These are phyloP conservation scores for Cryptosporidium baileyi DNA, from an alignment of 169 alveolate species.

Conservation along the genomic window DNA sequence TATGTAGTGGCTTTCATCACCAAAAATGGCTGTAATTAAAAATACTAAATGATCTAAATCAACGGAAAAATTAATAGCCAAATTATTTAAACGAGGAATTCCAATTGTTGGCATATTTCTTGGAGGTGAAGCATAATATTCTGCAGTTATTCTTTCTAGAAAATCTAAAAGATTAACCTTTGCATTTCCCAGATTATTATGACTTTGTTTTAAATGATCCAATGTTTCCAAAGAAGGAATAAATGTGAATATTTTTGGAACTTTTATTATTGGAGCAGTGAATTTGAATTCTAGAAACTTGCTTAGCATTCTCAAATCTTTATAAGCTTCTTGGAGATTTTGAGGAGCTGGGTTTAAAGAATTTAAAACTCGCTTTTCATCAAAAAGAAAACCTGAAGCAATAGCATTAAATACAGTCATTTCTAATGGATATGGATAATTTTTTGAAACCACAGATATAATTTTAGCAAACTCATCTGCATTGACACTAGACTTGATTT, in stretches of 20 bases:
- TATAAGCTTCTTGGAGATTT: constrained; percentile 2
- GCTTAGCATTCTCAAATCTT: constrained; percentile 7
- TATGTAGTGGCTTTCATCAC: constrained; percentile 23
- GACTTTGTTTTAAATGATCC: not conserved
- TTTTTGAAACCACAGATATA: not conserved
- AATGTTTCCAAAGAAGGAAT: not conserved
- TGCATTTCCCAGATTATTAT: not conserved
- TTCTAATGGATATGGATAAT: not conserved
- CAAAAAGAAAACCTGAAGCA: not conserved
- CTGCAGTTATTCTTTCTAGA: constrained; percentile 36
- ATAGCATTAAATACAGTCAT: not conserved
- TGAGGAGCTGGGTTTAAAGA: not conserved
- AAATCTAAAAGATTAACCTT: constrained; percentile 26
- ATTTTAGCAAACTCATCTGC: not conserved
- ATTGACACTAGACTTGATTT: not conserved
- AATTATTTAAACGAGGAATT: constrained; percentile 25
- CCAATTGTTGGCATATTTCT: constrained; percentile 63
- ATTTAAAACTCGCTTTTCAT: not conserved
- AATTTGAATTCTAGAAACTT: not conserved
- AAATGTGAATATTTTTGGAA: not conserved
- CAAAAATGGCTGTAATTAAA: constrained; percentile 11
- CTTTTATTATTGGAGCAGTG: not conserved
- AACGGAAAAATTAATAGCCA: constrained; percentile 25
- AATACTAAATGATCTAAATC: not conserved
- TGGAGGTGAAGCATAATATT: constrained; percentile 36